Base-by-base conservation (phyloP, 352 stramenopile genomes). In the Phytophthora fragariae region DNA sequence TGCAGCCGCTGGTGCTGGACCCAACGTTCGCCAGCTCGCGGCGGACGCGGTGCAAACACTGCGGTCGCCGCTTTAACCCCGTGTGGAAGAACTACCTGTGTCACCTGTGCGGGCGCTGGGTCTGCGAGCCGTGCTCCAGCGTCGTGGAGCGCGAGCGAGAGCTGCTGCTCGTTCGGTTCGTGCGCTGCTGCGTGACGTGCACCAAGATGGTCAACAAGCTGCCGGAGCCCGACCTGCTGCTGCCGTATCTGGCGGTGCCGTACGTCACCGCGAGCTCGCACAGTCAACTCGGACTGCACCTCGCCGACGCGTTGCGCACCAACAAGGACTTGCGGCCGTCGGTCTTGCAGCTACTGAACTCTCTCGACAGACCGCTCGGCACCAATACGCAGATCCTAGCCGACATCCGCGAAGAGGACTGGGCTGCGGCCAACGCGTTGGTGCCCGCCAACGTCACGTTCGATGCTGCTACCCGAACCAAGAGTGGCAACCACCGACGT, bases 111-210 rank as follows among this genome's bases (percentile, higher is more conserved):
- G 83, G 83, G 0, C 62, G 82, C 29, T 89, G 74, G 78, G 72
- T 86, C 1, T 91, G 83, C 35, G 69, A 82, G 27, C 62, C 80
- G 27, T 91, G 83, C 62, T 91, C 83, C 33, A 77, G 62, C 10
- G 83, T 91, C 12, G 79, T 88, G 29, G 83, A 91, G 60, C 74
- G 81, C 14, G 83, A 89, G 49, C 83, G 80, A 0, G 73, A 85
- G 39, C 64, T 82, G 52, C 68, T 85, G 47, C 62, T 63, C n/a
- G 76, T 91, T 19, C 73, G 78, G 29, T 89, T 84, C 57, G 73
- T 91, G 33, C 83, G 83, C 63, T 77, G 73, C 39, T 91, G 83
- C 68, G 64, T 72, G 56, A 53, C 61, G 21, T 91, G 83, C 62
- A 73, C 82, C 52, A 74, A 61, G 27, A 78, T 84, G 70, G 24